phyloP scores from a whole-genome alignment of 768 basidiomycete genomes.

The Hericium erinaceus region DNA sequence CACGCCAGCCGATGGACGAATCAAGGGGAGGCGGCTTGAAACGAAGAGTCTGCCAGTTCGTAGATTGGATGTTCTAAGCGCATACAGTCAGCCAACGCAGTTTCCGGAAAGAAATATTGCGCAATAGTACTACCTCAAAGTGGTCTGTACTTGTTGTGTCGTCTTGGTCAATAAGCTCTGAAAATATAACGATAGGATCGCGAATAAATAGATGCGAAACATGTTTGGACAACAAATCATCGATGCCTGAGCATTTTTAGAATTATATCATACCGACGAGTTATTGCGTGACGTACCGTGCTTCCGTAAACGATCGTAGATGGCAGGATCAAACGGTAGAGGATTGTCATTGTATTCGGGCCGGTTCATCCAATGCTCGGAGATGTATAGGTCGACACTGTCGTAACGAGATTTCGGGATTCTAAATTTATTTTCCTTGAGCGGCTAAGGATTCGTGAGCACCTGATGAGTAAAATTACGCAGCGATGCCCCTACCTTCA shows the following conservation, averaged over 20 bases:
- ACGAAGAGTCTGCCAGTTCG: conserved; percentile 97
- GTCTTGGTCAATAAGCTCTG: conserved; percentile 89
- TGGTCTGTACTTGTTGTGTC: conserved; percentile 84
- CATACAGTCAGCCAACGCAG: neutral
- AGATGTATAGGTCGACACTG: conserved; percentile 90
- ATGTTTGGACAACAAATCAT: conserved; percentile 81
- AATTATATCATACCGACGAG: neutral
- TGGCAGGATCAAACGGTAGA: conserved; percentile 67
- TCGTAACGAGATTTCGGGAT: conserved; percentile 98
- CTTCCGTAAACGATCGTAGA: conserved; percentile 61
- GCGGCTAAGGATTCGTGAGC: conserved; percentile 40
- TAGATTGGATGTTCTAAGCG: conserved; percentile 95
- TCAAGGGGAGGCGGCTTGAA: conserved; percentile 97
- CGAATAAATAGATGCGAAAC: conserved; percentile 95
- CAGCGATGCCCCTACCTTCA: conserved; percentile 43
- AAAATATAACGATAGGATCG: conserved; percentile 92
- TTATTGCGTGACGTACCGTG: conserved; percentile 47
- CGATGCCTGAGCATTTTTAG: conserved; percentile 51
- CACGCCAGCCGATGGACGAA: conserved; percentile 92
- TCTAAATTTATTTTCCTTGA: conserved; percentile 59
- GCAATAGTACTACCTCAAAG: conserved; percentile 72
- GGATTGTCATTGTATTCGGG: conserved; percentile 90
- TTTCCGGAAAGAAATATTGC: neutral
- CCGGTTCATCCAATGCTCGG: conserved; percentile 76
- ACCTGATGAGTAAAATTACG: neutral